Evolutionary conservation across 192 early-diverging fungal species (phyloP).

Genomic region (Entophlyctis helioformis): DNA sequence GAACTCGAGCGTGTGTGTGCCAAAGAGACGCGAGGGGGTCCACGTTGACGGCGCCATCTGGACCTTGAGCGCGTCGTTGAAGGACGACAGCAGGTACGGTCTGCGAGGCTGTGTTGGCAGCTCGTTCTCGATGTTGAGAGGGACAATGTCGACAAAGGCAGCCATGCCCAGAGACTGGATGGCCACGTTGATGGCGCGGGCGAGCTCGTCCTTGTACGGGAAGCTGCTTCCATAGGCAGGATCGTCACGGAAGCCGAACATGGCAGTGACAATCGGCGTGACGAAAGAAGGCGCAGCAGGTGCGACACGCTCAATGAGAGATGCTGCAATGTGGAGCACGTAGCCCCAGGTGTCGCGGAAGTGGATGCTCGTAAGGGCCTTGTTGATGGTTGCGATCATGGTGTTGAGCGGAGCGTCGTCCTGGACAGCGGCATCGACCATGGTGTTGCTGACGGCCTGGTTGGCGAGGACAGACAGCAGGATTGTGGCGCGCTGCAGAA

Average conservation of each 20-base stretch:
- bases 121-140: slow-evolving; percentile 73
- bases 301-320: slow-evolving; percentile 37
- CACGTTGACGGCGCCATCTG: background rate
- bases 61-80: slow-evolving; percentile 54
- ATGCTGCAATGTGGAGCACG: slow-evolving; percentile 62
- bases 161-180: slow-evolving; percentile 71
- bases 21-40: slow-evolving; percentile 12
- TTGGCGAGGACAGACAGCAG: too few relatives aligned
- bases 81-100: slow-evolving; percentile 81
- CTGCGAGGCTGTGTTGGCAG: slow-evolving; percentile 45
- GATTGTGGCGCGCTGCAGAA: background rate
- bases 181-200: slow-evolving; percentile 66
- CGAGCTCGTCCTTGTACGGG: slow-evolving; percentile 76
- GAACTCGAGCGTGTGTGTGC: slow-evolving; percentile 45
- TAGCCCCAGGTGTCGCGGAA: slow-evolving; percentile 76
- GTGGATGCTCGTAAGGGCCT: slow-evolving; percentile 43
- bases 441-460: too few relatives aligned
- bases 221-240: slow-evolving; percentile 44
- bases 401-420: slow-evolving; percentile 29
- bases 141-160: slow-evolving; percentile 57
- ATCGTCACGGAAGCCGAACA: slow-evolving; percentile 73
- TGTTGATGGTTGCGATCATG: slow-evolving; percentile 15
- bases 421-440: slow-evolving; percentile 15
- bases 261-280: too few relatives aligned
- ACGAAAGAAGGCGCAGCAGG: too few relatives aligned